A percentile compares a stretch with the other conserved stretches of the same genome.
Evolutionary conservation across 2,329 filamentous ascomycete genomes (phyloP).

Genomic region (Talaromyces sp.): DNA sequence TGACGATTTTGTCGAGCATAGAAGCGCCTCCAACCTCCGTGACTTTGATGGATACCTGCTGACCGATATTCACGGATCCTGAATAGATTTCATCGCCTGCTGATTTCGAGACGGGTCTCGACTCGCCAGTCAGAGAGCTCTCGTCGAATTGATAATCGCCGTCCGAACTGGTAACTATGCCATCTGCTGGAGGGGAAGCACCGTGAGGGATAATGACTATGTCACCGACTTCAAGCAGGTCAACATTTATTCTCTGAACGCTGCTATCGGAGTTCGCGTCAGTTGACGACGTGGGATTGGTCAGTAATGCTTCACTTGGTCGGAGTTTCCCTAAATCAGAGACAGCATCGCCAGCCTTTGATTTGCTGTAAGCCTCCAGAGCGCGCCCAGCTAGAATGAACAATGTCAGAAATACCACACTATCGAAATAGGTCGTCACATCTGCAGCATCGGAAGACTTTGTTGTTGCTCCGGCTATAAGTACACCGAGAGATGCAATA

Average conservation of each 20-base stretch:
- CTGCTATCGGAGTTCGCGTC: constrained; percentile 10
- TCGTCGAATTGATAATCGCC: constrained; percentile 74
- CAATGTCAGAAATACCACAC: constrained; percentile 84
- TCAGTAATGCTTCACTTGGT: constrained; percentile 68
- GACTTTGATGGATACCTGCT: constrained; percentile 41
- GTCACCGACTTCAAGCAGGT: constrained; percentile 71
- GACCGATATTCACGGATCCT: constrained; percentile 45
- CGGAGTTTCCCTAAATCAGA: constrained; percentile 71
- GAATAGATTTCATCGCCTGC: constrained; percentile 41
- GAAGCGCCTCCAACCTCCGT: constrained; percentile 44
- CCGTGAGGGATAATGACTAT: constrained; percentile 71
- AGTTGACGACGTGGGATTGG: constrained; percentile 31
- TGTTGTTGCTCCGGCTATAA: constrained; percentile 55
- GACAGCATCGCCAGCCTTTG: constrained; percentile 81
- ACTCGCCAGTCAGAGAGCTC: constrained; percentile 69
- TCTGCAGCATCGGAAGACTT: constrained; percentile 42
- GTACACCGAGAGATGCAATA: constrained; percentile 70
- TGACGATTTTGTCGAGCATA: constrained; percentile 48
- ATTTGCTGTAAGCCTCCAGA: constrained; percentile 80
- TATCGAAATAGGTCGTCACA: constrained; percentile 75
- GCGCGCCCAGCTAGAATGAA: constrained; percentile 65
- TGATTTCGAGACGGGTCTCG: constrained; percentile 41
- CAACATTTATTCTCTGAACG: constrained; percentile 51
- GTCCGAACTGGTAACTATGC: constrained; percentile 50
- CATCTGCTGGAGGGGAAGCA: constrained; percentile 79